Base-by-base conservation (phyloP, 2,329 filamentous ascomycete genomes). In the Penicillium italicum region DNA sequence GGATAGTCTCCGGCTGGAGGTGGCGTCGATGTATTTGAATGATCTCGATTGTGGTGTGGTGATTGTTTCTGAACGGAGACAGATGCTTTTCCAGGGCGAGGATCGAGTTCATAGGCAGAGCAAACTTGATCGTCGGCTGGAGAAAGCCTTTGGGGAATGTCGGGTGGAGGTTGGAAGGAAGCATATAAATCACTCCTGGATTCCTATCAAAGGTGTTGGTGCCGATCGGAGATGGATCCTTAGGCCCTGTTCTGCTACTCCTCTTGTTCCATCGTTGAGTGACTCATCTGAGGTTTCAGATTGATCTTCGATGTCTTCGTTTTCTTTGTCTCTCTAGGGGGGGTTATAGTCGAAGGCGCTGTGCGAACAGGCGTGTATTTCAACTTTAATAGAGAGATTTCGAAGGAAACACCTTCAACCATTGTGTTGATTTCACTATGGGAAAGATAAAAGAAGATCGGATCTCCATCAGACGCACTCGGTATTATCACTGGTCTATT, bases 1-100 rank as follows among this genome's bases (percentile, higher is more conserved):
- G 53, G 53, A 55, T 36, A 55, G 53, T 45, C 47, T 55, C 14
- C 53, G 53, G 26, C 18, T 55, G 40, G 53, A 51, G 33, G 53
- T 55, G 8, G 53, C 40, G n/a, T 45, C 47, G 12, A 51, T 55
- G 53, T 55, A 55, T 22, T 30, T 55, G 41, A 34, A 55, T 45
- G 53, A 51, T n/a, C 51, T 45, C 4, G 53, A 55, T 28, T 55
- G 53, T 34, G 53, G 36, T 8, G 31, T 55, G 40, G 47, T 55
- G 8, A 45, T 55, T 45, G 53, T 55, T 12, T 55, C 53, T 4
- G 53, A 55, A 11, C 40, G 53, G 33, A 51, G 53, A 28, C 53
- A 55, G 20, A 14, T 51, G 26, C 40, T 55, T 12, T 55, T 45
- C 33, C 53, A 55, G 41, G 53, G 41, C 1, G 47, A 34, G 12